Conservation (phyloP, 192 early-diverging fungal genomes). For the Piromyces finnis region DNA sequence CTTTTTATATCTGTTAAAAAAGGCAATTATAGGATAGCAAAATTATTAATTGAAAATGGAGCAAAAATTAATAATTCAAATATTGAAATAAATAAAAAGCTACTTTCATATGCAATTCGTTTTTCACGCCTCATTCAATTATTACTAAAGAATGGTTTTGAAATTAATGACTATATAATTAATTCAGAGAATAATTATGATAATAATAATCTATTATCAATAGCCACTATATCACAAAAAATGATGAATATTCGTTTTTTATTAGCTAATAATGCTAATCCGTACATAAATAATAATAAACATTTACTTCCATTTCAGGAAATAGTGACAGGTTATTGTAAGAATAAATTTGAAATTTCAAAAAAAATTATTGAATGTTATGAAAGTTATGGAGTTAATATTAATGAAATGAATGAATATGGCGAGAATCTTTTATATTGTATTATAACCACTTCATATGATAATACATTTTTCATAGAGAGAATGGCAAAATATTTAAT, state of each 20-base stretch:
- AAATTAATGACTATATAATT: not conserved
- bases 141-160: not conserved
- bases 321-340: not conserved
- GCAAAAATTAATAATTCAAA: not conserved
- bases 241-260: not conserved
- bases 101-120: not conserved
- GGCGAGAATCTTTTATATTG: not conserved
- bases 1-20: not conserved
- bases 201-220: not conserved
- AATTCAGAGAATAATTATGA: not conserved
- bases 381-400: not conserved
- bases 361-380: not conserved
- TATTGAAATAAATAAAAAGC: not conserved
- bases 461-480: not conserved
- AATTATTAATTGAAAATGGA: not conserved
- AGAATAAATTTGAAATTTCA: not conserved
- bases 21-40: not conserved
- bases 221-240: not conserved
- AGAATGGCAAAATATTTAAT: not conserved
- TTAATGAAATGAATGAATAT: not conserved
- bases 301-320: not conserved
- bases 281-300: not conserved
- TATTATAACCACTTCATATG: not conserved
- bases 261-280: not conserved
- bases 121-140: not conserved